phyloP scores from a whole-genome alignment of 768 basidiomycete species.

The Boletus insuetus region DNA sequence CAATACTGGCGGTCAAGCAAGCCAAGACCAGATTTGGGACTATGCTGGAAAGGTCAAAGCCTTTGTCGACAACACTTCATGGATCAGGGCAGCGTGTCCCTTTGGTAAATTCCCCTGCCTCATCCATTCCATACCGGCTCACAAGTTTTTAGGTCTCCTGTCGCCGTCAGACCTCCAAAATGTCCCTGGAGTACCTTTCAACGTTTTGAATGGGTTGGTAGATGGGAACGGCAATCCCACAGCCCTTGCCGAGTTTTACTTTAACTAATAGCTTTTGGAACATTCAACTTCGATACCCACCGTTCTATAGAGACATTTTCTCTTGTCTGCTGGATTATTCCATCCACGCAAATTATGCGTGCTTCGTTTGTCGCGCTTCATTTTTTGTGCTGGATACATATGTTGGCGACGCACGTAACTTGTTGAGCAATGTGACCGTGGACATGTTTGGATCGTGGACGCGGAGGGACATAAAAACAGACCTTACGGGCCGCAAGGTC shows the following conservation, averaged over 20 bases:
- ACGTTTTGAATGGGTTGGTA: slow-evolving; percentile 51
- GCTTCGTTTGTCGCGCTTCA: slow-evolving; percentile 8
- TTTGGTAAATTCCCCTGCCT: slow-evolving; percentile 53
- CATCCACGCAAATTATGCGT: slow-evolving; percentile 1
- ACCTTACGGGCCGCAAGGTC: no score
- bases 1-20: slow-evolving; percentile 37
- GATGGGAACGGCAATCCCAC: slow-evolving; percentile 42
- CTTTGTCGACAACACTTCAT: slow-evolving; percentile 43
- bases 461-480: no score
- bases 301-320: slow-evolving; percentile 11
- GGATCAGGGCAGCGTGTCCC: slow-evolving; percentile 41
- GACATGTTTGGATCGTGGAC: neutral
- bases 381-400: slow-evolving; percentile 23
- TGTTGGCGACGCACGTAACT: slow-evolving; percentile 13
- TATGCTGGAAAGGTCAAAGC: slow-evolving; percentile 43
- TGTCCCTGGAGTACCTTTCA: slow-evolving; percentile 38
- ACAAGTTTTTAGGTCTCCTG: slow-evolving; percentile 38
- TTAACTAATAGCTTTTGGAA: slow-evolving; percentile 22
- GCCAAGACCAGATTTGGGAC: slow-evolving; percentile 33
- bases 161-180: no score
- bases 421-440: slow-evolving; percentile 24
- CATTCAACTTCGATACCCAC: slow-evolving; percentile 17
- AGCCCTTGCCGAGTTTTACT: slow-evolving; percentile 43
- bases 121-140: neutral
- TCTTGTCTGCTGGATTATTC: neutral